phyloP scores from a whole-genome alignment of 2,329 filamentous ascomycete genomes.

The Aspergillus pseudonomiae region DNA sequence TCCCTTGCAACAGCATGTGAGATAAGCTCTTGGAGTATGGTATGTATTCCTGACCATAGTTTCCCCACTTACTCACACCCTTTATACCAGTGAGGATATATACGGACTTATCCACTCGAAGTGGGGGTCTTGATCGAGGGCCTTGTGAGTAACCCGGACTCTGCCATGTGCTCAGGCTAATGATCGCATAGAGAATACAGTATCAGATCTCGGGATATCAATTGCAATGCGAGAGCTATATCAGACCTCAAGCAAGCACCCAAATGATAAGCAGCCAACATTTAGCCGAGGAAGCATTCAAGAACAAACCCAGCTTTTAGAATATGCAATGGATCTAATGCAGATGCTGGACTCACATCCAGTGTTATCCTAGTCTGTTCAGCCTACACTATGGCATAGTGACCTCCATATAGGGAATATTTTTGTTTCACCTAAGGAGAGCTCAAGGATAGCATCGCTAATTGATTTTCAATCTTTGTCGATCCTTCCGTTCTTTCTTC shows the following conservation, averaged over 20 bases:
- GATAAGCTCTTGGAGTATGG: constrained; percentile 32
- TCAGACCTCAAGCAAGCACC: constrained; percentile 13
- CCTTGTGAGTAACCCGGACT: constrained; percentile 18
- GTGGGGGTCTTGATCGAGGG: constrained; percentile 11
- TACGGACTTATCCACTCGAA: constrained; percentile 8
- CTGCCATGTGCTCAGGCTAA: constrained; percentile 11
- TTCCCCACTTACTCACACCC: neutral
- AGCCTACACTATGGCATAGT: constrained; percentile 29
- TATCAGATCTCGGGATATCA: constrained; percentile 18
- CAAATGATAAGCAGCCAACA: constrained; percentile 1
- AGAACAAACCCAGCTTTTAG: constrained; percentile 17
- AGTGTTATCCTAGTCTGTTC: constrained; percentile 10
- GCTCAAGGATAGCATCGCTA: constrained; percentile 23
- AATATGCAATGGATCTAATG: constrained; percentile 18
- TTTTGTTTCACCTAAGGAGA: constrained; percentile 27
- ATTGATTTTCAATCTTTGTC: constrained; percentile 32
- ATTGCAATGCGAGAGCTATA: constrained; percentile 22
- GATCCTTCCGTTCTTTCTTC: constrained; percentile 32
- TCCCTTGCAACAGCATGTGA: constrained; percentile 34
- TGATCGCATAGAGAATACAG: constrained; percentile 17
- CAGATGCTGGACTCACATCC: constrained; percentile 19
- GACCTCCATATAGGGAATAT: constrained; percentile 39
- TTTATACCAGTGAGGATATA: constrained; percentile 19
- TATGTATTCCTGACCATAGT: constrained; percentile 15
- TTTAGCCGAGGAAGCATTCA: constrained; percentile 16